A percentile compares a stretch with the other conserved stretches of the same genome.
Evolutionary conservation across 2,329 filamentous ascomycete species (phyloP).

Genomic region (Colletotrichum phormii): DNA sequence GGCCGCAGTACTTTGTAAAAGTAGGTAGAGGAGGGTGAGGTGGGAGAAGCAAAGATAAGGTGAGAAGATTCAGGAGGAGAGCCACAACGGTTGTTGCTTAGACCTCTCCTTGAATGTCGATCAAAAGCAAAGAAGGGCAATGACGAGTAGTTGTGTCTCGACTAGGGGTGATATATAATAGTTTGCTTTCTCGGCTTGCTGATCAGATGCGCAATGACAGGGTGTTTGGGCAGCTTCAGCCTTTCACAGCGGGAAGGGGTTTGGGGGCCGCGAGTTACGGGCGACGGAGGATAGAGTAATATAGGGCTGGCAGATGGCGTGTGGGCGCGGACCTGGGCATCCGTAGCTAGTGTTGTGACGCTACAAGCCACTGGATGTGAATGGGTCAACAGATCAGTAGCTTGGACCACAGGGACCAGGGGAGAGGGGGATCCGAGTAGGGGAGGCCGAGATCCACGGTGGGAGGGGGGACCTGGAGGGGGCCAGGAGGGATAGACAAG

Average conservation of each 20-base stretch:
- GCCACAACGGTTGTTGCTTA: neutral
- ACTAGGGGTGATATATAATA: neutral
- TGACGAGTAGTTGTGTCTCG: neutral
- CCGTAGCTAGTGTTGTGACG: constrained; percentile 16
- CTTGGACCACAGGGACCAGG: constrained; percentile 29
- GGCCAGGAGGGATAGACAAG: neutral
- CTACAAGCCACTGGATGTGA: constrained; percentile 5
- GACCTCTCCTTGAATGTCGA: neutral
- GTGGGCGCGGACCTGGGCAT: constrained; percentile 26
- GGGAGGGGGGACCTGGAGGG: neutral
- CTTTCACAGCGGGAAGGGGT: constrained; percentile 16
- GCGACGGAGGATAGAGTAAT: constrained; percentile 28
- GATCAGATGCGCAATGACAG: constrained; percentile 12
- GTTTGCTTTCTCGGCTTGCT: neutral
- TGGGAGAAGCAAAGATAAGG: neutral
- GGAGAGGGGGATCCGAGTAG: constrained; percentile 26
- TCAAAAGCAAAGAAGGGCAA: neutral
- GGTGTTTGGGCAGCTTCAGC: constrained; percentile 5
- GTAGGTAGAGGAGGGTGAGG: neutral
- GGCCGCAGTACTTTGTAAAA: neutral
- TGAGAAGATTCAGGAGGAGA: neutral
- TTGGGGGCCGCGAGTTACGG: constrained; percentile 29
- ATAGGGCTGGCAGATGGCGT: constrained; percentile 34
- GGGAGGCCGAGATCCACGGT: constrained; percentile 16
- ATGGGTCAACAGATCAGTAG: constrained; percentile 26